These are phyloP conservation scores for Fusarium penzigii DNA, from an alignment of 2,329 filamentous ascomycete species.

Conservation along the genomic window DNA sequence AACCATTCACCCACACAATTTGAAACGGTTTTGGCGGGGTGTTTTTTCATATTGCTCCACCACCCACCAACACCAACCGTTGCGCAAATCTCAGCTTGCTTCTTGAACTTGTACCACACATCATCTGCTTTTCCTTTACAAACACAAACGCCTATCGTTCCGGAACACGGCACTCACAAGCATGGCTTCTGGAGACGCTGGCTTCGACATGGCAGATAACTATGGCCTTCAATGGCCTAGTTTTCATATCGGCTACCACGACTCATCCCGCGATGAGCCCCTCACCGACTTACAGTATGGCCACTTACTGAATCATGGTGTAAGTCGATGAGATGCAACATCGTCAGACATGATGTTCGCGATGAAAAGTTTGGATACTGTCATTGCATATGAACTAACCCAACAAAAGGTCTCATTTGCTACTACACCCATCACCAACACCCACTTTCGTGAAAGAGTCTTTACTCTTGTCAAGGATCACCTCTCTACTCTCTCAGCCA, in stretches of 20 bases:
- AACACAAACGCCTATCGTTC: constrained; percentile 1
- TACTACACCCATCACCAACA: constrained; percentile 76
- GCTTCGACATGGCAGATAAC: constrained; percentile 27
- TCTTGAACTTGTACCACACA: constrained; percentile 1
- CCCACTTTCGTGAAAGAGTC: constrained; percentile 69
- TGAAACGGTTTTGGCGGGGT: constrained; percentile 26
- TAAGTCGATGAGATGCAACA: constrained; percentile 44
- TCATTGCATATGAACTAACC: constrained; percentile 18
- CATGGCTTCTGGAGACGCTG: constrained; percentile 26
- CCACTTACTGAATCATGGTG: constrained; percentile 68
- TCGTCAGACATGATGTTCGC: background rate
- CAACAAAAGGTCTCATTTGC: constrained; percentile 70
- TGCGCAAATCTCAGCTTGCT: constrained; percentile 27
- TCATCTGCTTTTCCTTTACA: background rate
- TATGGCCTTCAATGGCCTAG: constrained; percentile 37
- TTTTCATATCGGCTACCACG: constrained; percentile 76
- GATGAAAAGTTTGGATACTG: background rate
- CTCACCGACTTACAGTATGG: constrained; percentile 65
- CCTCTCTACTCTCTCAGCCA: constrained; percentile 46
- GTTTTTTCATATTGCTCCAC: constrained; percentile 25
- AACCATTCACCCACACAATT: constrained; percentile 6
- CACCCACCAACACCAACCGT: background rate
- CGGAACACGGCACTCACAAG: background rate
- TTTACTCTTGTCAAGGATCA: constrained; percentile 61
- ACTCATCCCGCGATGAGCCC: constrained; percentile 61